phyloP scores from a whole-genome alignment of 2,329 filamentous ascomycete species.

The Stagonosporopsis chrysanthemi region DNA sequence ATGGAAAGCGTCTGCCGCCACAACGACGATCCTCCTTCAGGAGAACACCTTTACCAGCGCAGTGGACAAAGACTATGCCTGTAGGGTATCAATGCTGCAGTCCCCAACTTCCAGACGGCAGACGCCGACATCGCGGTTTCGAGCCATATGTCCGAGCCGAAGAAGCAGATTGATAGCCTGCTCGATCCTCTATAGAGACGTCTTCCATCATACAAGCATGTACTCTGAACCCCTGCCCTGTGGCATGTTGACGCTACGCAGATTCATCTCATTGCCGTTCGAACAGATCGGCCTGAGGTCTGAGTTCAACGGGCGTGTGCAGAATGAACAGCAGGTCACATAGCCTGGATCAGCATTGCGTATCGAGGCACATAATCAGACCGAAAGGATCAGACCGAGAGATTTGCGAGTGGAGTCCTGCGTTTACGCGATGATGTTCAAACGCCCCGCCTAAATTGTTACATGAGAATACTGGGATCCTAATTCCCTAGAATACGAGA shows the following conservation, averaged over 20 bases:
- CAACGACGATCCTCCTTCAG: neutral
- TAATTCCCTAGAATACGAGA: neutral
- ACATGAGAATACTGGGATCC: neutral
- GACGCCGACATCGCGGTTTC: neutral
- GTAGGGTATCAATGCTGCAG: neutral
- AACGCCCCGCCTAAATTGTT: neutral
- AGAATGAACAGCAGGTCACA: neutral
- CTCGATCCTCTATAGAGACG: neutral
- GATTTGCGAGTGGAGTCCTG: neutral
- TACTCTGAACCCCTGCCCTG: neutral
- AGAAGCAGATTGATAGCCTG: neutral
- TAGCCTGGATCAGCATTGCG: neutral
- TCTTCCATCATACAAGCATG: neutral
- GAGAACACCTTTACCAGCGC: neutral
- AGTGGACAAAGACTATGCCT: neutral
- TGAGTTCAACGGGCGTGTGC: neutral
- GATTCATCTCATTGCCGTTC: neutral
- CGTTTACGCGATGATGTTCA: neutral
- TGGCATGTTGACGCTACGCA: neutral
- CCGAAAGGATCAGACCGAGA: neutral
- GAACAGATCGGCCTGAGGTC: neutral
- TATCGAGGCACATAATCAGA: neutral
- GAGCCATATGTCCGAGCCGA: neutral
- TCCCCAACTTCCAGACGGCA: neutral
- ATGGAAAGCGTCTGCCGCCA: neutral